Evolutionary conservation across 2,329 filamentous ascomycete genomes (phyloP), one percentile per base, ranked within the genome.

Genomic region (Cercospora sp.): DNA sequence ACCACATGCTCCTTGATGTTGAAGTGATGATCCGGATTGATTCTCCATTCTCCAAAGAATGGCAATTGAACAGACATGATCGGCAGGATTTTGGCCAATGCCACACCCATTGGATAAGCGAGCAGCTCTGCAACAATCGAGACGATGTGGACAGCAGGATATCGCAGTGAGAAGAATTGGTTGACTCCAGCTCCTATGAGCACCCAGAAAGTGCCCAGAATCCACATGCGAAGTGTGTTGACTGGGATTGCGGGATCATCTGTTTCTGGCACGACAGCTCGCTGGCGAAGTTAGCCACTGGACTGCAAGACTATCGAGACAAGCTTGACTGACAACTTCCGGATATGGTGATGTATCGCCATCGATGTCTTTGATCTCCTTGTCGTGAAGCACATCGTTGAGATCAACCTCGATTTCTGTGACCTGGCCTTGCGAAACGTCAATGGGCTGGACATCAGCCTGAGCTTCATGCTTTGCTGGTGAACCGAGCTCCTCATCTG

Each of bases 61-160:
- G 85, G 72, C 84, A 83, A 8, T 82, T 81, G n/a, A 84, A 74
- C 88, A 85, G 70, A 84, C 80, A 51, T 80, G 73, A 72, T 84
- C 82, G 81, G 93, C 6, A 95, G 81, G 4, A 89, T 61, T 65
- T 86, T 85, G 76, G 96, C 93, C 91, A 93, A 94, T 30, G 93
- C 77, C 26, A 92, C 86, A 68, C 93, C 93, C 65, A 96, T 86
- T 2, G 93, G 93, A 77, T 95, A 93, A 58, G 93, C 92, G 66
- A 97, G 88, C 67, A 96, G 84, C 75, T 95, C 85, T 32, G 92
- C 92, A 82, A 97, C 96, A 72, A 97, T 91, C 45, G 92, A 92
- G 24, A 92, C 94, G 76, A 96, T 94, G 69, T 91, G 91, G 78
- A 96, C 92, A 79, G 92, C 95, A 30, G 93, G 93, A 84, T 95